Evolutionary conservation across 2,329 filamentous ascomycete genomes (phyloP).

Genomic region (Stromatinia cepivora): DNA sequence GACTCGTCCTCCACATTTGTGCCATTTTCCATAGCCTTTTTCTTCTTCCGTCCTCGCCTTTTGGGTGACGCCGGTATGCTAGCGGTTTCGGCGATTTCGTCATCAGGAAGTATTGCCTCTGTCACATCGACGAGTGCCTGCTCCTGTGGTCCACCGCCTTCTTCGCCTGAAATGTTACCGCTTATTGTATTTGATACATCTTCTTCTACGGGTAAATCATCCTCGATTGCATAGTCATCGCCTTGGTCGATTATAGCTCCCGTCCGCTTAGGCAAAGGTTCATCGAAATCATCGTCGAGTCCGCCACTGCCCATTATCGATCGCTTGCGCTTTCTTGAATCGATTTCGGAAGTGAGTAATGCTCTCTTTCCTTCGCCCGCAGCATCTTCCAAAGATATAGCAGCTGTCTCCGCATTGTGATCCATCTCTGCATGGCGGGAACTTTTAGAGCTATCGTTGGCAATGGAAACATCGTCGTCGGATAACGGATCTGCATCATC

Average conservation of each 20-base stretch:
- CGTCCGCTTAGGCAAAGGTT: conserved; percentile 52
- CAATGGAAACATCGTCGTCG: conserved; percentile 42
- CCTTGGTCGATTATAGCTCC: conserved; percentile 48
- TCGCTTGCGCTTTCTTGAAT: conserved; percentile 44
- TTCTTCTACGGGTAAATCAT: conserved; percentile 47
- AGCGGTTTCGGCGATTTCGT: conserved; percentile 40
- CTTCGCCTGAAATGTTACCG: conserved; percentile 40
- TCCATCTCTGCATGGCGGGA: conserved; percentile 42
- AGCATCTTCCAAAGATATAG: conserved; percentile 42
- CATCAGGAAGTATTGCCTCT: conserved; percentile 46
- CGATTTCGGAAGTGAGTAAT: conserved; percentile 32
- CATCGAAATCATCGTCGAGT: conserved; percentile 41
- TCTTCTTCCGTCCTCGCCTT: conserved; percentile 42
- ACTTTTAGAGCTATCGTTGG: conserved; percentile 41
- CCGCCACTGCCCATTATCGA: conserved; percentile 39
- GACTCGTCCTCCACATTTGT: conserved; percentile 32
- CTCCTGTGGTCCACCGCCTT: conserved; percentile 51
- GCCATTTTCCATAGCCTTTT: conserved; percentile 37
- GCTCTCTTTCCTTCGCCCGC: conserved; percentile 35
- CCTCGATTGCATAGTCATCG: conserved; percentile 49
- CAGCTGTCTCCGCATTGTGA: conserved; percentile 35
- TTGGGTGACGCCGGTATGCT: conserved; percentile 39
- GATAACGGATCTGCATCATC: conserved; percentile 43
- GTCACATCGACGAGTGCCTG: conserved; percentile 46
- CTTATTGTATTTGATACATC: conserved; percentile 39